Evolutionary conservation across 2,329 filamentous ascomycete species (phyloP), one percentile per base, ranked within the genome.

Genomic region (Elsinoe fawcettii): DNA sequence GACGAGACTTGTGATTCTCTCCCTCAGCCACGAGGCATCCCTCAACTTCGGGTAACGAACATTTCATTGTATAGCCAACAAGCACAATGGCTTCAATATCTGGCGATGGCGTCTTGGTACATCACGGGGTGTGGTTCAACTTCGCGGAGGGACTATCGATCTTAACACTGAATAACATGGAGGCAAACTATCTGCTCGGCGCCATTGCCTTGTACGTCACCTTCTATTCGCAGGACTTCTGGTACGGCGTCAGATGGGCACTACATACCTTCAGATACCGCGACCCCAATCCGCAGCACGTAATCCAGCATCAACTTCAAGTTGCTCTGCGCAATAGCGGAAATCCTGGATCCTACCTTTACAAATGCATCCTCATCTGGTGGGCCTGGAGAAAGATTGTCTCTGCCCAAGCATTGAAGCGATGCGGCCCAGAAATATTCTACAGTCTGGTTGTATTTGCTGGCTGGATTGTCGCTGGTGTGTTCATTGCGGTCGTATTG

Each of bases 201-300:
- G 53, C 53, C 14, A 44, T 55, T 36, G 53, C 53, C 22, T 23
- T 55, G 2, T 55, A 55, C 25, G 44, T 55, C 37, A 55, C 53
- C 53, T 55, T 55, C 25, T 55, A 55, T 18, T 55, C 53, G 2
- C 53, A 55, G 32, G 53, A 55, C 37, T 55, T 43, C 18, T 55
- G 53, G 53, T 55, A 55, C 20, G 36, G 14, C 16, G 36, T 43
- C 14, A 5, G 53, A 27, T 55, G 53, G 53, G 22, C 44, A 11
- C 23, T 46, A 1, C 53, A 55, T 20, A 46, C 5, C 36, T 46
- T 55, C 18, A 23, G 53, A 30, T 55, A 55, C 37, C 20, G 36
- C 2, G 53, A 55, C 25, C 53, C 36, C 3, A 55, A 55, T 11
- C 53, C 53, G 23, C 53, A 55, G 16, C 53, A 55, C 44, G 53